Evolutionary conservation across 495 filamentous ascomycete species (phyloP), one percentile per base, ranked within the genome.

Genomic region (Ramalina peruviana): DNA sequence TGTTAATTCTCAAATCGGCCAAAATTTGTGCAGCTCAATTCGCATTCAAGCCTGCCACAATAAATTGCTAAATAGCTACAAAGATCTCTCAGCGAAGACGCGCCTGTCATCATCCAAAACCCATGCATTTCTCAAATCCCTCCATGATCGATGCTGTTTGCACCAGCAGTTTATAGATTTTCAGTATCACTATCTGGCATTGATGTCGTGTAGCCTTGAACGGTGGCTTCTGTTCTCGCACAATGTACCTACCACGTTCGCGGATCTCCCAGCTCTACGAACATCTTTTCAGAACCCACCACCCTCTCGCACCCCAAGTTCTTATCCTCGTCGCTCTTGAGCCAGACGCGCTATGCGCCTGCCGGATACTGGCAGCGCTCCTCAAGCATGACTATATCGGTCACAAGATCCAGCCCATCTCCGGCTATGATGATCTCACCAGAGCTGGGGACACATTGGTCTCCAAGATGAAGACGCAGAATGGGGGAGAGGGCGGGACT

Each of bases 361-460:
- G 87, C 59, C 88, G 89, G 46, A 97, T 98, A 48, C 77, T 98
- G 15, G 92, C 92, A 1, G 75, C 80, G 13, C 75, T 97, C 16
- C 73, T 98, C 45, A 95, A 90, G 70, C 83, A 87, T 71, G 92
- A 98, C 72, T 97, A 90, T 62, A 93, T 98, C 55, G 82, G 83
- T n/a, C 90, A 97, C 67, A 96, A 94, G 72, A 94, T 97, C 53
- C 86, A 94, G 57, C 92, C 93, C 4, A 81, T 98, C 36, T 76
- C 84, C 15, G 92, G 92, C 30, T 96, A 96, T 80, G 81, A 79
- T 54, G 92, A 97, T 60, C 81, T 98, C 36, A 71, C 83, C 58
- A 78, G 79, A 57, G 79, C 78, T 25, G 87, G 87, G 26, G 71
- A 78, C 61, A 80, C 86, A 53, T 71, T 92, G 44, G 78, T 95